Evolutionary conservation across 129 eudicot genomes (phyloP).

Genomic region (Gnaphalium uliginosum): DNA sequence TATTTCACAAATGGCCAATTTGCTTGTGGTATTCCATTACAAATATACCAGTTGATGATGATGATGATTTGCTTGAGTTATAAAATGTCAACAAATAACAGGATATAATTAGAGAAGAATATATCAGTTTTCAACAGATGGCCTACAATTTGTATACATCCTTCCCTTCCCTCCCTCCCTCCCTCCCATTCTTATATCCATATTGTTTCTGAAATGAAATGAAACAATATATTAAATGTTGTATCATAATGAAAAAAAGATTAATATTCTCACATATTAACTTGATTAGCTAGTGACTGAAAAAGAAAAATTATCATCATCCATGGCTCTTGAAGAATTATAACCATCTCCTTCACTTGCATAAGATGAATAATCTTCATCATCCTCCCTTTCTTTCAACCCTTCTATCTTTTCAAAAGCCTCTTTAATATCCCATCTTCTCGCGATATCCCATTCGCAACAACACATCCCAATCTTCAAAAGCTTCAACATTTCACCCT

Average conservation of each 20-base stretch:
- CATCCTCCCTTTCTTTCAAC: constrained; percentile 46
- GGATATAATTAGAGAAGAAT: too few relatives aligned
- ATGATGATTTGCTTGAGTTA: too few relatives aligned
- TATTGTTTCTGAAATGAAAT: background rate
- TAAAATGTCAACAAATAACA: too few relatives aligned
- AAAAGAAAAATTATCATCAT: constrained; percentile 48
- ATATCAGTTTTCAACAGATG: too few relatives aligned
- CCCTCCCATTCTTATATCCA: too few relatives aligned
- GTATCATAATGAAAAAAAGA: background rate
- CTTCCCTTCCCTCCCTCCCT: too few relatives aligned
- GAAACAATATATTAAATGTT: background rate
- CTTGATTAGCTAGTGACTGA: constrained; percentile 9
- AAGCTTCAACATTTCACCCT: constrained; percentile 54
- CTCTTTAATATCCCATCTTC: constrained; percentile 49
- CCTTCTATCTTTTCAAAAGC: constrained; percentile 52
- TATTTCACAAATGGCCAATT: too few relatives aligned
- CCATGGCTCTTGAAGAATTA: constrained; percentile 31
- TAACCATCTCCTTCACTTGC: constrained; percentile 45
- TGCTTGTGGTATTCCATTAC: too few relatives aligned
- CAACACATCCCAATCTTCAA: constrained; percentile 59
- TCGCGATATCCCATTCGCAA: constrained; percentile 47
- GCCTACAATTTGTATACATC: too few relatives aligned
- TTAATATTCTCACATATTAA: background rate
- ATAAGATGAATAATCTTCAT: constrained; percentile 42
- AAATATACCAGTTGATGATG: too few relatives aligned